phyloP scores from a whole-genome alignment of 2,329 filamentous ascomycete species.

The Talaromyces piceae region DNA sequence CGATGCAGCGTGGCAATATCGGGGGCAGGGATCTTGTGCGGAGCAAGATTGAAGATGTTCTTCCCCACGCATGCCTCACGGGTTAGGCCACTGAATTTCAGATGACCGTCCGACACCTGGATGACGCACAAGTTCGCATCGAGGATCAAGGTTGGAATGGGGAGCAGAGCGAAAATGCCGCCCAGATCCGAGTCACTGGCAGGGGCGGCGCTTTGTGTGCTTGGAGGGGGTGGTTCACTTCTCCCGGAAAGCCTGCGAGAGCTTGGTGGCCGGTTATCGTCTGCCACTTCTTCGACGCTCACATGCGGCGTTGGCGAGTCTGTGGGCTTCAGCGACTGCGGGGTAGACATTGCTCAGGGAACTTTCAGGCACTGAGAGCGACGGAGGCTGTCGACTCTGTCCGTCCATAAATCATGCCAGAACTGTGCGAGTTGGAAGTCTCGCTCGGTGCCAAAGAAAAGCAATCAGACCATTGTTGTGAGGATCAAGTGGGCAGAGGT shows the following conservation, averaged over 20 bases:
- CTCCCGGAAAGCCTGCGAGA: background rate
- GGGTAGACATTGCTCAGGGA: background rate
- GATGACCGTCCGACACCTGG: conserved; percentile 40
- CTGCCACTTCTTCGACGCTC: background rate
- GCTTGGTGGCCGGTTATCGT: background rate
- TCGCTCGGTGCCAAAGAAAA: no score
- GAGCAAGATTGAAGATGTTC: conserved; percentile 35
- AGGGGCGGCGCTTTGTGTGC: conserved; percentile 1
- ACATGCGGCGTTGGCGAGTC: background rate
- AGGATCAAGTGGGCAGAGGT: no score
- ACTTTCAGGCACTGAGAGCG: no score
- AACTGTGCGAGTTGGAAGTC: no score
- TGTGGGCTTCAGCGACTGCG: background rate
- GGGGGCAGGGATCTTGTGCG: conserved; percentile 26
- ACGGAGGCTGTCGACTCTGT: no score
- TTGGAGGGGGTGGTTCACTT: conserved; percentile 1
- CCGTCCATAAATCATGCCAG: no score
- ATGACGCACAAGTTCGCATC: conserved; percentile 30
- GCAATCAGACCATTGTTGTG: no score
- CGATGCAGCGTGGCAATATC: conserved; percentile 29
- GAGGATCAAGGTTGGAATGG: conserved; percentile 33
- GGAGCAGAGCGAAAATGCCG: conserved; percentile 22
- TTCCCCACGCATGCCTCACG: conserved; percentile 30
- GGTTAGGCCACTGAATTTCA: conserved; percentile 24
- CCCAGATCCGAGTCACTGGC: conserved; percentile 12